Evolutionary conservation across 169 alveolate species (phyloP), one percentile per base, ranked within the genome.

Genomic region (Cryptosporidium andersoni): DNA sequence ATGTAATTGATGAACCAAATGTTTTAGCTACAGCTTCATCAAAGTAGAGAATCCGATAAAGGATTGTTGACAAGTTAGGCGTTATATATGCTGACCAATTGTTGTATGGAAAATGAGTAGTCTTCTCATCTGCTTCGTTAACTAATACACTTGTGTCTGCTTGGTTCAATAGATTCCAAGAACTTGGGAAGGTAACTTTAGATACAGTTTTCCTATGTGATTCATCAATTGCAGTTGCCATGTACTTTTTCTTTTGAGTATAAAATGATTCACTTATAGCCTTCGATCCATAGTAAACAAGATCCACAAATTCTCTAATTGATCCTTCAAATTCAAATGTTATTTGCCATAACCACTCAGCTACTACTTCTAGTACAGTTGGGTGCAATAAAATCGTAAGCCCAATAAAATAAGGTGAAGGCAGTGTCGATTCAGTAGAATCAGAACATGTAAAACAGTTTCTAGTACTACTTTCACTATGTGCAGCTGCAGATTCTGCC

Each of bases 161-260:
- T 51, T 12, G 25, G 45, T 74, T 58, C 2, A 45, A 11, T 42
- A 74, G 60, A 45, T 74, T 74, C 12, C 42, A 4, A 58, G 25
- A 62, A 4, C 43, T 25, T 60, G 85, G 85, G 45, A 58, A 74
- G 47, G 37, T 74, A 40, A 60, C 51, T 34, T 47, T 42, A 25
- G 55, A 14, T 7, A 68, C 85, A 16, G 60, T 36, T 43, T 53
- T 55, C 39, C 43, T 74, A 39, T 55, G 48, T 37, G 25, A 9
- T 40, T 58, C 85, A 42, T 74, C 60, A 47, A 58, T 74, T 34
- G 74, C 55, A 12, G 68, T 74, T 16, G 49, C 42, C 3, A 74
- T 60, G 60, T 58, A 74, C 12, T 74, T 74, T 74, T 74, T 74
- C 68, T 58, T 74, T 58, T 74, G 74, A 14, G 43, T 74, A 36